A percentile compares a stretch with the other conserved stretches of the same genome.
Conservation (phyloP, 345 rosid genomes). For the Eucalyptus erythrocorys region DNA sequence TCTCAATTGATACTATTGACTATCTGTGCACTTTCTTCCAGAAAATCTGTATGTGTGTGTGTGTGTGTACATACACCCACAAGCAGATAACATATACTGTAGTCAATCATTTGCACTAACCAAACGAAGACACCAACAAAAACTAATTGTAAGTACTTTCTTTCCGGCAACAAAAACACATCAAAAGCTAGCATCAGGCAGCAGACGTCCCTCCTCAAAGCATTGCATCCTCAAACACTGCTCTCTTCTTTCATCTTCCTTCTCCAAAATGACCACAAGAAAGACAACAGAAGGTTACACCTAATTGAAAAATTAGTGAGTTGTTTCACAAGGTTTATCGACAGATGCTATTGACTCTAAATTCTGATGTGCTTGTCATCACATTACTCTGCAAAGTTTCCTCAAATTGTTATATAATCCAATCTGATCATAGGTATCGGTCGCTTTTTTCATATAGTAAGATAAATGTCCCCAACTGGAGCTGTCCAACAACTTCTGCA, state of each 20-base stretch:
- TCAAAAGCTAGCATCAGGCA: background rate
- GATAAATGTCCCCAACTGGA: background rate
- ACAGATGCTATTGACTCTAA: background rate
- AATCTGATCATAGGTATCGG: background rate
- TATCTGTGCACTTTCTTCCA: background rate
- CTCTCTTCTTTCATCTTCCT: background rate
- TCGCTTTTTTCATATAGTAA: background rate
- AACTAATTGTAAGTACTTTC: background rate
- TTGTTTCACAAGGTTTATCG: too few species aligned
- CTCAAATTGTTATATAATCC: background rate
- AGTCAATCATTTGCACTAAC: background rate
- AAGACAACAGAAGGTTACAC: too few species aligned
- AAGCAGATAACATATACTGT: background rate
- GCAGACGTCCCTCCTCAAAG: background rate
- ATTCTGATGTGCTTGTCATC: background rate
- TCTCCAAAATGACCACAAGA: too few species aligned
- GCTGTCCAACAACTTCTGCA: background rate
- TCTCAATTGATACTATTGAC: background rate
- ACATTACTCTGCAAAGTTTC: background rate
- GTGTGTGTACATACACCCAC: too few species aligned
- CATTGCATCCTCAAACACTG: background rate
- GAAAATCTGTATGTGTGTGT: background rate
- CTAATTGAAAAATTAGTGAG: too few species aligned
- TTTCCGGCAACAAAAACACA: background rate
- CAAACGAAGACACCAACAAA: background rate